Evolutionary conservation across 495 filamentous ascomycete species (phyloP), one percentile per base, ranked within the genome.

Genomic region (Penicillium samsonianum): DNA sequence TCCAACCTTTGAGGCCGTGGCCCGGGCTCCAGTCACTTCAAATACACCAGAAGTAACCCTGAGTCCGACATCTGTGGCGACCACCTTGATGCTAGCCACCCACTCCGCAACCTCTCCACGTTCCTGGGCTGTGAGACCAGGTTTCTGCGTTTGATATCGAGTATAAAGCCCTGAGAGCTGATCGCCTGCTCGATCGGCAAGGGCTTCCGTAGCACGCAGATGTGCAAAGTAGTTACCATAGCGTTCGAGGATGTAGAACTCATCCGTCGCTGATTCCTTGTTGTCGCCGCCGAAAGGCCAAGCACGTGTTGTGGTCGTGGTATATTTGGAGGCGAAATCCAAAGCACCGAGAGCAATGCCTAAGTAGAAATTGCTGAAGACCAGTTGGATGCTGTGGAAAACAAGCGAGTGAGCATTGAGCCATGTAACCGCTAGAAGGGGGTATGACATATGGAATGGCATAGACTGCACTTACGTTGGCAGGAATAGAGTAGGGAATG

Each of bases 291-390:
- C 82, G 55, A 69, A 87, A 1, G 84, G 83, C 83, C 83, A 87
- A 1, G 83, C 61, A 3, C 84, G 80, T 1, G 84, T 86, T 30
- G 65, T 59, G 4, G 63, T 72, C 5, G 53, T 59, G 2, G 84
- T 85, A 63, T 86, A 86, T 47, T 75, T 71, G 4, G 71, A 56
- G 17, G 80, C 80, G 52, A 73, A 75, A 16, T 76, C 67, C 4
- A 85, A 68, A 1, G 80, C 76, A 0, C 83, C 83, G 10, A 74
- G 70, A 2, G 82, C 79, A 50, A 86, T 85, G 35, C 83, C 83
- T 16, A 85, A 71, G 64, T 87, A 84, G 65, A 87, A 84, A 62
- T 85, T 84, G 56, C 71, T 73, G 69, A 86, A 87, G 54, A 84
- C 80, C 1, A 86, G 78, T 59, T 85, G 83, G 60, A 86, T 83